Base-by-base conservation (phyloP, 257 asterid species). In the Solanum chiquidenum region DNA sequence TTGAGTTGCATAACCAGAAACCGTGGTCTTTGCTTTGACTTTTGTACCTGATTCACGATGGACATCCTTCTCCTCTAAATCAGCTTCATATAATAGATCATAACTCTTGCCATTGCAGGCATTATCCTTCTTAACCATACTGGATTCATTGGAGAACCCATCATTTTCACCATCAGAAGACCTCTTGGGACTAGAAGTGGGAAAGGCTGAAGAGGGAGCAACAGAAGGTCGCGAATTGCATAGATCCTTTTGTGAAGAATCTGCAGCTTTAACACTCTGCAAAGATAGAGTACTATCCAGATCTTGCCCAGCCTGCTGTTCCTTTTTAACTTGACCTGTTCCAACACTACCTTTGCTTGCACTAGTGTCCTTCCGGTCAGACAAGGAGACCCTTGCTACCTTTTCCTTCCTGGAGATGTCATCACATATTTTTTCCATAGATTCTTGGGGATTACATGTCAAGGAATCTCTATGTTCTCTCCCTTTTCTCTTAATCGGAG, bases 171-270 rank as follows among this genome's bases (percentile, higher is more conserved):
- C 90, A 69, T 88, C 86, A 25, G 88, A 88, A 88, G 88, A 89
- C 90, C 91, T 89, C 91, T 93, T 90, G 83, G 95, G 94, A 91
- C 91, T 92, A 58, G 86, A 91, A 16, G 85, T 71, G 64, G 91
- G 49, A 9, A 91, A 84, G 85, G 90, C 95, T 58, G 99, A 97
- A 91, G 93, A 95, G 86, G 98, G 96, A 83, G 98, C 95, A 88
- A 88, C 91, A 79, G 95, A 92, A 86, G 95, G 96, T 40, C 84
- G 96, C 13, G 82, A 90, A 83, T 92, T 86, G 90, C 93, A 94
- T 91, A 90, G 52, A 88, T 93, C 95, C 91, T 91, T 94, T 92
- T 92, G 92, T 86, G 91, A 82, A 88, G 92, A 90, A 92, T 93
- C 95, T 68, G 83, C 90, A 46, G 87, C 93, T 68, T 89, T 90